These are phyloP conservation scores for Tillandsia fasciculata DNA, from an alignment of 176 grass and related monocot species.

Conservation along the genomic window DNA sequence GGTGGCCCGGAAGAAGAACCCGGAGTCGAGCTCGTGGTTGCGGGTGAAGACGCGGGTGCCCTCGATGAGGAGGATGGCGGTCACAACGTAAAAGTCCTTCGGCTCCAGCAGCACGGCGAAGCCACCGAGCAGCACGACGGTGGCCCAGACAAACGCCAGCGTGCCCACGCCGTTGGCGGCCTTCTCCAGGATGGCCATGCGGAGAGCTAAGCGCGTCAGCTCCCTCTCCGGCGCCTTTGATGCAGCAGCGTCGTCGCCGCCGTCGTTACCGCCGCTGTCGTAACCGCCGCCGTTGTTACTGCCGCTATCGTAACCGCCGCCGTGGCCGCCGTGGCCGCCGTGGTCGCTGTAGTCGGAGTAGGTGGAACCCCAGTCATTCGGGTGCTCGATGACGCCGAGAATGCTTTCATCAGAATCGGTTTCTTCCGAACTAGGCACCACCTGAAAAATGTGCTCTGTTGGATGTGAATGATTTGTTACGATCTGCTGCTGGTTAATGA, in stretches of 20 bases:
- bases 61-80: conserved; percentile 16
- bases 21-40: conserved; percentile 13
- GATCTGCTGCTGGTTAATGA: no score
- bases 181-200: conserved; percentile 20
- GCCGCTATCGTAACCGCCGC: no score
- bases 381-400: no score
- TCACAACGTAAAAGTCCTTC: conserved; percentile 17
- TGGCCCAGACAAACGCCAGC: conserved; percentile 20
- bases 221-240: conserved; percentile 2
- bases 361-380: no score
- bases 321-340: no score
- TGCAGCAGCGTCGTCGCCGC: neutral
- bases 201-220: conserved; percentile 17
- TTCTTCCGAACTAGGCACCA: no score
- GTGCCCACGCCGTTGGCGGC: conserved; percentile 14
- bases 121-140: conserved; percentile 18
- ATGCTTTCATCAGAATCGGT: no score
- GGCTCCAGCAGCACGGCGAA: conserved; percentile 10
- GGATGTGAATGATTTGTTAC: no score
- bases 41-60: conserved; percentile 20
- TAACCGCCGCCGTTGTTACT: no score
- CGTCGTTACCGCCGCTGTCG: no score
- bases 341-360: no score
- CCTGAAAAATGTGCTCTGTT: no score
- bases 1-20: neutral